Percentiles rank a stretch among this genome's conserved stretches.
These are phyloP conservation scores for Claviceps capensis DNA, from an alignment of 2,329 filamentous ascomycete genomes.

Conservation along the genomic window DNA sequence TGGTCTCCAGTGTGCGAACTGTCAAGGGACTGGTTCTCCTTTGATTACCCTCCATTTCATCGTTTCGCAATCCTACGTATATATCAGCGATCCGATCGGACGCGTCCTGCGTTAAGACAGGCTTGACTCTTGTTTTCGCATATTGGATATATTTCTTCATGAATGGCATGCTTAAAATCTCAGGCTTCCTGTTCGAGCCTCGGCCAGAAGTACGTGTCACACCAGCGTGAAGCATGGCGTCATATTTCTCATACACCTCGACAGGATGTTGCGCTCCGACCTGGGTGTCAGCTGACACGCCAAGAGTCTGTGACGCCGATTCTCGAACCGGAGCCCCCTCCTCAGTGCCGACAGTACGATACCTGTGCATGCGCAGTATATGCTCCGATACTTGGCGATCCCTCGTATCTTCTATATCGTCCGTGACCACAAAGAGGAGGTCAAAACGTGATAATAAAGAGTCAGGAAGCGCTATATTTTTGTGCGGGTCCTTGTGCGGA, in stretches of 20 bases:
- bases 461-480: conserved; percentile 94
- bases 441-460: conserved; percentile 97
- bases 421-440: conserved; percentile 91
- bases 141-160: conserved; percentile 99
- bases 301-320: conserved; percentile 67
- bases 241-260: conserved; percentile 91
- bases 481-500: conserved; percentile 94
- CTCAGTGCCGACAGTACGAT: conserved; percentile 81
- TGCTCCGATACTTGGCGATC: conserved; percentile 92
- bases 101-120: conserved; percentile 77
- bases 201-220: conserved; percentile 65
- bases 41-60: conserved; percentile 89
- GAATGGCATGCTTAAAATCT: conserved; percentile 91
- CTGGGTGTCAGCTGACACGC: conserved; percentile 72
- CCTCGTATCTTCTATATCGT: conserved; percentile 89
- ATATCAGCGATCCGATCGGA: conserved; percentile 83
- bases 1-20: conserved; percentile 88
- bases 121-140: conserved; percentile 82
- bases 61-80: conserved; percentile 86
- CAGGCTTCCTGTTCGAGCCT: conserved; percentile 60
- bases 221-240: conserved; percentile 88
- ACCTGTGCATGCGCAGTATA: conserved; percentile 92
- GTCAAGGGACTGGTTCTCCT: conserved; percentile 90
- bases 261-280: conserved; percentile 60
- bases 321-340: conserved; percentile 92